Conservation (phyloP, 768 basidiomycete genomes). For the Leccinum truebloodii region DNA sequence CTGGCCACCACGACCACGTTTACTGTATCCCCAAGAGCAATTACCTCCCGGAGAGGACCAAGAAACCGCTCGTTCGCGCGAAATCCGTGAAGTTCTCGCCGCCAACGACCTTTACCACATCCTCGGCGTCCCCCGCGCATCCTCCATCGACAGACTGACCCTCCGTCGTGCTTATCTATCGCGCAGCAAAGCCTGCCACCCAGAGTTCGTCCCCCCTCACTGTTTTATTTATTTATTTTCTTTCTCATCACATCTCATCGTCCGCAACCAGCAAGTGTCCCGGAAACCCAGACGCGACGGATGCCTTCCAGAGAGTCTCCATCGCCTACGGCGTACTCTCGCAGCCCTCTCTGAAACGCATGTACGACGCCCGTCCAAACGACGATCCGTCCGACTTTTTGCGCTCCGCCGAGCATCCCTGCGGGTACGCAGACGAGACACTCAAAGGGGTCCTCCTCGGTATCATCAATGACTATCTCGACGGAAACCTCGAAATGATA, state of each 20-base stretch:
- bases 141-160: conserved; percentile 55
- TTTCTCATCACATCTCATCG: conserved; percentile 1
- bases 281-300: conserved; percentile 67
- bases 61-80: conserved; percentile 14
- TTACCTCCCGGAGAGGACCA: conserved; percentile 9
- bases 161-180: conserved; percentile 76
- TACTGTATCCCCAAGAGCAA: conserved; percentile 6
- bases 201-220: conserved; percentile 65
- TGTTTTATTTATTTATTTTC: not conserved
- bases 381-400: conserved; percentile 50
- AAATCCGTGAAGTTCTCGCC: conserved; percentile 50
- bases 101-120: conserved; percentile 72
- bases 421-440: conserved; percentile 73
- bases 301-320: conserved; percentile 85
- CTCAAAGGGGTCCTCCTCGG: conserved; percentile 71
- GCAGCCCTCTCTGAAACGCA: conserved; percentile 63
- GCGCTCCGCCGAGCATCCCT: conserved; percentile 45
- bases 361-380: conserved; percentile 63
- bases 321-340: conserved; percentile 82
- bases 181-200: conserved; percentile 77
- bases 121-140: conserved; percentile 58
- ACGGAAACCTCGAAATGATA: conserved; percentile 87
- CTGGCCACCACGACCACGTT: conserved; percentile 28
- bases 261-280: conserved; percentile 71
- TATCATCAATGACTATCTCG: conserved; percentile 79